These are phyloP conservation scores for Leccinellum albellum DNA, from an alignment of 768 basidiomycete species.

Conservation along the genomic window DNA sequence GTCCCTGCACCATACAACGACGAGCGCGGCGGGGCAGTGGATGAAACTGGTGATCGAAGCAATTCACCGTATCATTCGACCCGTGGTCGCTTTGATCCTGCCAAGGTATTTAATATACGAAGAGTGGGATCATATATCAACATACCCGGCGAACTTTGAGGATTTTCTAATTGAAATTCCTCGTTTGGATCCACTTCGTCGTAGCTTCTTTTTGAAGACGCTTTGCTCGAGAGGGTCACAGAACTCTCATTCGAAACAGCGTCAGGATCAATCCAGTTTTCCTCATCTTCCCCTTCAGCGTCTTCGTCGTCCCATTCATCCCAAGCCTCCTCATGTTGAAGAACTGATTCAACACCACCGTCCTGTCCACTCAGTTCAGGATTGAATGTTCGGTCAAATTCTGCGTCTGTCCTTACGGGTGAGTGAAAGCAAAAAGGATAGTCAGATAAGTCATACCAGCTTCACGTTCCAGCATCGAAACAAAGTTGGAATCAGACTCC, in stretches of 20 bases:
- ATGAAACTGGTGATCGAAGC: background rate
- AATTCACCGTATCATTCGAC: constrained; percentile 29
- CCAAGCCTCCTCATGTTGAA: constrained; percentile 21
- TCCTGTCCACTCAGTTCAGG: constrained; percentile 14
- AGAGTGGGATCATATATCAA: background rate
- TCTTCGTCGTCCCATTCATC: constrained; percentile 34
- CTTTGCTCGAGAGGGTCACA: constrained; percentile 51
- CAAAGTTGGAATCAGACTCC: constrained; percentile 28
- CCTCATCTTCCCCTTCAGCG: constrained; percentile 45
- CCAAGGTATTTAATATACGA: background rate
- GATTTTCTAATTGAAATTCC: constrained; percentile 32
- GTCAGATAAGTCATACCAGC: constrained; percentile 23
- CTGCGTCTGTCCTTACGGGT: constrained; percentile 21
- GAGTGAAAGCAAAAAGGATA: background rate
- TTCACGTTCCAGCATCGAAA: constrained; percentile 26
- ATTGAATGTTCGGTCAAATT: constrained; percentile 24
- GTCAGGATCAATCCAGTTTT: constrained; percentile 45
- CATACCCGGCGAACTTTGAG: constrained; percentile 46
- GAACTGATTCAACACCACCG: constrained; percentile 14
- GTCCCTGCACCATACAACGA: constrained; percentile 2
- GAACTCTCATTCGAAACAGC: constrained; percentile 50
- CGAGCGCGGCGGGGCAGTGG: background rate
- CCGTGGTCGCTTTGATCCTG: constrained; percentile 46
- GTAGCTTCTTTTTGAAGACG: constrained; percentile 45
- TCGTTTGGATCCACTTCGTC: constrained; percentile 48